Base-by-base conservation (phyloP, 768 basidiomycete genomes). In the Suillus spraguei region DNA sequence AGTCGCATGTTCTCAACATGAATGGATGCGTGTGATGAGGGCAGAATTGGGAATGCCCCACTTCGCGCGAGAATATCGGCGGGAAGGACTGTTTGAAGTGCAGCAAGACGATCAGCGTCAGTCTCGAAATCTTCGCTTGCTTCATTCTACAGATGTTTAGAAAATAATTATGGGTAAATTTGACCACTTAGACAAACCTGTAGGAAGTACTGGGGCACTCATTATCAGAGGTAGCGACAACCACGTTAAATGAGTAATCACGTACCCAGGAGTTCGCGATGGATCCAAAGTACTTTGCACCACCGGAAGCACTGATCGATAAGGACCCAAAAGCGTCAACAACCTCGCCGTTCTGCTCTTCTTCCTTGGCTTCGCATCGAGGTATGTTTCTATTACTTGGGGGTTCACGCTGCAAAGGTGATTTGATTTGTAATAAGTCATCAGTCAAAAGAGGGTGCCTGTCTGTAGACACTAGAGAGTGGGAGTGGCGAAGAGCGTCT, bases 281-380 rank as follows among this genome's bases (percentile, higher is more conserved):
- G 38, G 87, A 87, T 13, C 91, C 90, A 66, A 83, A 91, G 69
- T 90, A 92, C 70, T 89, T 92, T 28, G 90, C 84, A 52, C 87
- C 84, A 8, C 91, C 91, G 1, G 87, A 85, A 24, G 88, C 76
- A 54, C 81, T 88, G 67, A 93, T 89, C 13, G 87, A 86, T n/a
- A 93, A 77, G 0, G 90, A 89, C 22, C 91, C 91, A 72, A 92
- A 92, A 11, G 91, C 90, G 72, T 92, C 90, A 5, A 92, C 85
- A 52, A 91, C 81, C 68, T 92, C 90, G 9, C 84, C 83, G 61
- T 84, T 83, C 63, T 75, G 77, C 61, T 88, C 87, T 66, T 89
- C 88, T 69, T 90, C 88, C 63, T 89, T 89, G 53, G 81, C 67
- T 13, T 77, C 68, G 28, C 70, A 73, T 47, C 70, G 65, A 33